Percentiles rank a stretch among this genome's conserved stretches.
These are phyloP conservation scores for Beta macrorhiza DNA, from an alignment of 179 eudicot genomes.

Conservation along the genomic window DNA sequence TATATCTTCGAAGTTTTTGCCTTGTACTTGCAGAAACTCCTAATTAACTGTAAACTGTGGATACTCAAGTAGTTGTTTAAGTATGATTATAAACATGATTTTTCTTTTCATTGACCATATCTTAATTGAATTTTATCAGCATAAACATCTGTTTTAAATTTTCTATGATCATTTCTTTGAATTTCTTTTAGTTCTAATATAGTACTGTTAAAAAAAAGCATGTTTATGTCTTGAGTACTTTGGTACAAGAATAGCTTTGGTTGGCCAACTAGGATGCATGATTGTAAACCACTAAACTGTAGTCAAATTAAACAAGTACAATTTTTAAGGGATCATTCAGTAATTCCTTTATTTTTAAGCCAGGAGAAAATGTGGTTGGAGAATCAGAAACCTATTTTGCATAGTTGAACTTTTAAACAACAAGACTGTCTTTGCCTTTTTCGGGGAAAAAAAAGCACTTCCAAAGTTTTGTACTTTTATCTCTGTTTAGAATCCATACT, in stretches of 20 bases:
- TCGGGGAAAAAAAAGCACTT: background rate
- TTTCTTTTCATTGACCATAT: background rate
- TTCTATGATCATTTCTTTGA: too few species aligned
- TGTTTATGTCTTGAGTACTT: too few species aligned
- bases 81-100: too few species aligned
- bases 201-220: too few species aligned
- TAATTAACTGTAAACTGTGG: too few species aligned
- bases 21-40: background rate
- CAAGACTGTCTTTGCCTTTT: background rate
- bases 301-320: background rate
- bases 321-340: background rate
- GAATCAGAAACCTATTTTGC: constrained; percentile 2
- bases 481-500: too few species aligned
- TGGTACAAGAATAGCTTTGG: background rate
- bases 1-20: background rate
- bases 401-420: constrained; percentile 6
- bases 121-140: background rate
- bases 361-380: constrained; percentile 21
- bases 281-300: too few species aligned
- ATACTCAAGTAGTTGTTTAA: too few species aligned
- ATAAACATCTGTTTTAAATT: background rate
- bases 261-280: too few species aligned
- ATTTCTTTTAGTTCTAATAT: too few species aligned
- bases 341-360: background rate
- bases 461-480: background rate